Evolutionary conservation across 1,139 yeast species (phyloP).

Genomic region (Taphrina wiesneri): DNA sequence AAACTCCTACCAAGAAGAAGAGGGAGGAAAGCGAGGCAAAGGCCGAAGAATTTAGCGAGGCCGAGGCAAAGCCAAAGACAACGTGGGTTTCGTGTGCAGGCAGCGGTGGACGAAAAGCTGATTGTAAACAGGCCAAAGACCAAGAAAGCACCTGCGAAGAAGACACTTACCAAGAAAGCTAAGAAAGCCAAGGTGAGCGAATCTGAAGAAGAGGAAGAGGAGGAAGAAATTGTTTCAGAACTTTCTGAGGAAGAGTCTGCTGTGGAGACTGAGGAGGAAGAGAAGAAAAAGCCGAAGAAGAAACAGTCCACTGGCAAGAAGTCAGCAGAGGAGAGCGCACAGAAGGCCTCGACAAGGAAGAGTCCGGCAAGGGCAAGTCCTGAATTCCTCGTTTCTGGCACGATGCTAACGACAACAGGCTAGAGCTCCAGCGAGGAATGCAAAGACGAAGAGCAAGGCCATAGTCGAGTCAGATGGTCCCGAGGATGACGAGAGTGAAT

Average conservation of each 20-base stretch:
- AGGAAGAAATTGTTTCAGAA: not conserved
- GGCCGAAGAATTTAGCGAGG: not conserved
- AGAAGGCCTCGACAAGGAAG: not conserved
- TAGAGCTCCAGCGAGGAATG: not conserved
- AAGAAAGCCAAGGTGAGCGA: conserved; percentile 2
- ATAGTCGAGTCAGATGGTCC: not conserved
- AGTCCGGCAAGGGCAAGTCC: not conserved
- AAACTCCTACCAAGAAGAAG: not conserved
- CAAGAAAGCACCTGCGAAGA: conserved; percentile 37
- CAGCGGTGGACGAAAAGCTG: not conserved
- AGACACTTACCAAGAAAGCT: conserved; percentile 25
- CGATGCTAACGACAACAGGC: not conserved
- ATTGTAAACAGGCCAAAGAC: conserved; percentile 14
- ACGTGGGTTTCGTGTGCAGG: not conserved
- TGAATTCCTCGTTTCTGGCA: not conserved
- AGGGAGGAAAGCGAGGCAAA: not conserved
- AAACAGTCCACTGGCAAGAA: not conserved
- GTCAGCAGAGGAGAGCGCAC: not conserved
- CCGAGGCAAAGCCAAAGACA: not conserved
- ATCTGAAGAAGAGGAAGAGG: conserved; percentile 2
- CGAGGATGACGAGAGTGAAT: not conserved
- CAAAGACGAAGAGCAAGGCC: conserved; percentile 7
- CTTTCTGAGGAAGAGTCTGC: conserved; percentile 15
- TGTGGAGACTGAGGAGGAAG: conserved; percentile 10
- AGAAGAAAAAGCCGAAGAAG: not conserved